Evolutionary conservation across 371 early-diverging fungal genomes (phyloP), one percentile per base, ranked within the genome.

Genomic region (Capillidium heterosporum): DNA sequence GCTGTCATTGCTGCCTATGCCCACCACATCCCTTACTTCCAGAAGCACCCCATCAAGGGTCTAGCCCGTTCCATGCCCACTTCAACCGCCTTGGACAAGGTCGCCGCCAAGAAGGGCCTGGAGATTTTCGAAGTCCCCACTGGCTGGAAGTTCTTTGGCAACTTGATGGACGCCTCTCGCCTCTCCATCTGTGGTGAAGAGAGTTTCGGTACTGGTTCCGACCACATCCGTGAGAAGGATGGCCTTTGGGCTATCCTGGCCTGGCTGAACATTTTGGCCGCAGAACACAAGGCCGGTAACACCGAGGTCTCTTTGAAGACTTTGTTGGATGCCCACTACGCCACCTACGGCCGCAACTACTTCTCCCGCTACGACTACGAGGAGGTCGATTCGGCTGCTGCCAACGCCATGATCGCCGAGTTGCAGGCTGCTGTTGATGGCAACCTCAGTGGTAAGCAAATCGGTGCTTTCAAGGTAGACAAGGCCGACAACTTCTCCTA

Each of bases 181-280:
- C 75, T 91, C 57, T 89, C 91, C 1, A 86, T 97, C 60, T 97
- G 97, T 64, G 97, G 97, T 52, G 97, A 97, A 65, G 97, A 97
- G 70, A 84, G 85, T 2, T 97, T 97, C 67, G 97, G 97, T 59
- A 95, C 95, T 8, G 97, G 97, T 42, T 89, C 91, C 0, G 92
- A 95, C 66, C 96, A 95, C 61, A 90, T 97, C 56, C 87, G 97
- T 48, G 97, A 97, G 66, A 97, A 97, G 77, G 97, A 97, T 71
- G 97, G 97, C 46, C 65, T 97, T 47, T 97, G 97, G 97, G 97
- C 97, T 43, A 70, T 95, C 41, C 67, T 95, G 74, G 93, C 94
- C 8, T 94, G 95, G 95, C 75, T 95, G 44, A 87, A 87, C 65
- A 92, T 96, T 58, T 66, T 95, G 52, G 95, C 95, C 24, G 63